phyloP scores from a whole-genome alignment of 345 rosid genomes.

The Pistacia atlantica region DNA sequence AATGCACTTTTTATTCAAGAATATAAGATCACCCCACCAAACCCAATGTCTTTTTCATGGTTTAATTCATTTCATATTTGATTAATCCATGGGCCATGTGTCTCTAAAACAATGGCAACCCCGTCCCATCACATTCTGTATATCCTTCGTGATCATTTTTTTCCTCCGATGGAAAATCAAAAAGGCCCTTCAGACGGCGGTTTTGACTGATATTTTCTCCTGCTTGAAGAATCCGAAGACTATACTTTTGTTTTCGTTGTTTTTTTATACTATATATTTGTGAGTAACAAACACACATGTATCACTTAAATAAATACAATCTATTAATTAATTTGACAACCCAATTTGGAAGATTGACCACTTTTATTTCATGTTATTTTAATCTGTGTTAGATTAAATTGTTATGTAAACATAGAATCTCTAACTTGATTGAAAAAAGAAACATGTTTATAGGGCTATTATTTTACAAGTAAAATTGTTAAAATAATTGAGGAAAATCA shows the following conservation, averaged over 20 bases:
- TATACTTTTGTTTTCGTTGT: neutral
- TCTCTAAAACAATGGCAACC: neutral
- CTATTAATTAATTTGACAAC: no score
- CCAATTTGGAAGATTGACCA: no score
- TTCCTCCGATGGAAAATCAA: neutral
- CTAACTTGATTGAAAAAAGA: no score
- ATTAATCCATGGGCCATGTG: neutral
- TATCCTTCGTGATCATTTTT: neutral
- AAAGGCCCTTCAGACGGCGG: conserved; percentile 29
- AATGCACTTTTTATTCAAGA: neutral
- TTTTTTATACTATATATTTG: no score
- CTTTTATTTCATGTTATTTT: no score
- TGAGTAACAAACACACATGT: no score
- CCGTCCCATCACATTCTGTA: neutral
- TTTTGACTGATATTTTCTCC: conserved; percentile 33
- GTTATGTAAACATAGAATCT: no score
- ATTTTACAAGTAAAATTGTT: no score
- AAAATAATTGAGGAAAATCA: no score
- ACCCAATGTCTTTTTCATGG: conserved; percentile 18
- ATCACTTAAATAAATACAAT: no score
- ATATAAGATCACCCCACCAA: conserved; percentile 11
- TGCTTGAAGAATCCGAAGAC: neutral
- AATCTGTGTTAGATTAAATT: no score
- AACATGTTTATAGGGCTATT: no score
- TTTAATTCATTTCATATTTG: neutral